phyloP scores from a whole-genome alignment of 805 yeast genomes.

The Saturnispora gosingensis region DNA sequence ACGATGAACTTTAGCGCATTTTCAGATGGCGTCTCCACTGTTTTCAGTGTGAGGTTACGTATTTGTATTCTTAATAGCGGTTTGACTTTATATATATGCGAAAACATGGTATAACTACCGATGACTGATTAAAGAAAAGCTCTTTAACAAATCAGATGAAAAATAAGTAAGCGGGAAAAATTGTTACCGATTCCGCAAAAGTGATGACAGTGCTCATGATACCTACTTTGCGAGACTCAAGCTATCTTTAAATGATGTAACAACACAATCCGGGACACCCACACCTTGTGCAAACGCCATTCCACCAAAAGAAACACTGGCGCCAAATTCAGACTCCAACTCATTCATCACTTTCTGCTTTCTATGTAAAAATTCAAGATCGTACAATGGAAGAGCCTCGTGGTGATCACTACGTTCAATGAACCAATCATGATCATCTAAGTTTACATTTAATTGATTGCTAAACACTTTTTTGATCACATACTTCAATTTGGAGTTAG shows the following conservation, averaged over 20 bases:
- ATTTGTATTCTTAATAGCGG: background rate
- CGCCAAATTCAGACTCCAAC: slow-evolving; percentile 13
- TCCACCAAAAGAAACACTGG: slow-evolving; percentile 57
- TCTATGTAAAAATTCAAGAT: slow-evolving; percentile 3
- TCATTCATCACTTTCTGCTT: background rate
- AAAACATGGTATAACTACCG: background rate
- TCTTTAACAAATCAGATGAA: background rate
- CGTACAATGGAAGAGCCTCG: slow-evolving; percentile 5
- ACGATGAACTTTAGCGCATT: slow-evolving; percentile 63
- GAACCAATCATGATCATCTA: slow-evolving; percentile 10
- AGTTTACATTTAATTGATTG: slow-evolving; percentile 15
- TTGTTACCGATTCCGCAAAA: background rate
- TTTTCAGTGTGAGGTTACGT: slow-evolving; percentile 22
- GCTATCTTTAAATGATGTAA: slow-evolving; percentile 55
- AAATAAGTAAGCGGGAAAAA: slow-evolving; percentile 1
- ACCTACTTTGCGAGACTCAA: slow-evolving; percentile 6
- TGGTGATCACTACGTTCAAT: background rate
- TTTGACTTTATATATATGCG: background rate
- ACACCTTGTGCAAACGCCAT: slow-evolving; percentile 72
- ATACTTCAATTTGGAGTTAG: slow-evolving; percentile 17
- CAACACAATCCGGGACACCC: slow-evolving; percentile 83
- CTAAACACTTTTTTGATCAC: slow-evolving; percentile 18
- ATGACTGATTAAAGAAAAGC: background rate
- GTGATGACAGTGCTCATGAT: background rate
- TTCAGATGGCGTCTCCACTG: slow-evolving; percentile 63